Base-by-base conservation (phyloP, 306 rosid species). In the Castanea sativa region DNA sequence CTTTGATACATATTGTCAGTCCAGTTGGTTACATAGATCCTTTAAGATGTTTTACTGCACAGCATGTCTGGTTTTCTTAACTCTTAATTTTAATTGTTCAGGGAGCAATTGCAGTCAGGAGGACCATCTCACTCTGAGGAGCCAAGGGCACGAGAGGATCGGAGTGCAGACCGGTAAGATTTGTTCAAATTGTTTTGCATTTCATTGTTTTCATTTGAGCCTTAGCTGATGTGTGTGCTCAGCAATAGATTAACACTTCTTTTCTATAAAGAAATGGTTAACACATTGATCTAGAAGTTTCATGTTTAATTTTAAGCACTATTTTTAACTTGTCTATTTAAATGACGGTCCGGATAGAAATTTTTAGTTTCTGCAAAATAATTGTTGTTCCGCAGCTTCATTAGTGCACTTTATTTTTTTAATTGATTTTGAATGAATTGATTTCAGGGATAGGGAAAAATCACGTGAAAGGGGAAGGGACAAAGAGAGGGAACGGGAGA, bases 81-180 rank as follows among this genome's bases (percentile, higher is more conserved):
- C n/a, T 73, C 21, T 86, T 52, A 77, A 51, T 14, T 38, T 74
- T 70, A 20, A 77, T 81, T 88, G 72, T 65, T 21, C 88, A 96
- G 99, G 92, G 99, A 96, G 74, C 98, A 90, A 91, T 79, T 61
- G 45, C 97, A 92, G 77, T 78, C 96, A 20, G 97, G 88, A 38
- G 91, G 90, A 83, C 90, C 85, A 56, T 85, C 97, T 73, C 94
- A 75, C 73, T 96, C 99, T 38, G 99, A 93, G 86, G 99, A 96
- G 88, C 98, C 99, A 4, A 89, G 96, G 88, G 91, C 25, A 21
- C 91, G 96, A 21, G 99, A 95, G 67, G 99, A 93, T 69, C 92
- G 96, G 1, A 92, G 75, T 74, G 91, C 43, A 73, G 97, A 93
- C 73, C 79, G 94, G 99, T 95, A 87, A 84, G 81, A 72, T 27